Evolutionary conservation across 441 rosid genomes (phyloP).

Genomic region (Gossypium trilobum): DNA sequence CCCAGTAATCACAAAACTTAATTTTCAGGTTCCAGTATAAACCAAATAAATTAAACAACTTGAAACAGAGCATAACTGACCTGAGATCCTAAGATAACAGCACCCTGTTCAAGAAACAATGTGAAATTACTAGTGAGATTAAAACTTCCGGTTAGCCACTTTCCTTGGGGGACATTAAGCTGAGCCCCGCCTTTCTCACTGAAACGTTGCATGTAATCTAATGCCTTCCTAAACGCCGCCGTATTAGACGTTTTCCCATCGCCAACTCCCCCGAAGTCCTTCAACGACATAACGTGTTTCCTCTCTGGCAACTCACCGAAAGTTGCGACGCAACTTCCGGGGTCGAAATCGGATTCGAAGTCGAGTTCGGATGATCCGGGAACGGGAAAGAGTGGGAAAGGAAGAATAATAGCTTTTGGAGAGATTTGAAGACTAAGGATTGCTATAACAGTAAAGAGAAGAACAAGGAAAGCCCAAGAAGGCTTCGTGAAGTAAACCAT

Average conservation of each 20-base stretch:
- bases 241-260: conserved; percentile 72
- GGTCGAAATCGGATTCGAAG: background rate
- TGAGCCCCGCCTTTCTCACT: conserved; percentile 48
- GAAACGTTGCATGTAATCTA: conserved; percentile 39
- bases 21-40: background rate
- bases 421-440: conserved; percentile 53
- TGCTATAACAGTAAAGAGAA: conserved; percentile 38
- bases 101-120: conserved; percentile 63
- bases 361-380: background rate
- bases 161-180: conserved; percentile 69
- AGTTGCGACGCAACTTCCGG: conserved; percentile 35
- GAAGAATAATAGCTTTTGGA: conserved; percentile 25
- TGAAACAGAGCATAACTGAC: conserved; percentile 22
- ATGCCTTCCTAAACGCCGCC: conserved; percentile 55
- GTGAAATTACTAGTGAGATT: conserved; percentile 82
- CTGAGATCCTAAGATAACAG: conserved; percentile 74
- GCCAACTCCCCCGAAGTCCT: conserved; percentile 80
- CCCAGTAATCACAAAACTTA: background rate
- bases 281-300: conserved; percentile 49
- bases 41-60: background rate
- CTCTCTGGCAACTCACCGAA: conserved; percentile 28
- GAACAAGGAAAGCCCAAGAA: conserved; percentile 41
- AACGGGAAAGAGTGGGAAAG: conserved; percentile 18
- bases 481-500: conserved; percentile 28
- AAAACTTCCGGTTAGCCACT: conserved; percentile 82